Conservation (phyloP, 176 grass and related monocot species). For the Musa schizocarpa region DNA sequence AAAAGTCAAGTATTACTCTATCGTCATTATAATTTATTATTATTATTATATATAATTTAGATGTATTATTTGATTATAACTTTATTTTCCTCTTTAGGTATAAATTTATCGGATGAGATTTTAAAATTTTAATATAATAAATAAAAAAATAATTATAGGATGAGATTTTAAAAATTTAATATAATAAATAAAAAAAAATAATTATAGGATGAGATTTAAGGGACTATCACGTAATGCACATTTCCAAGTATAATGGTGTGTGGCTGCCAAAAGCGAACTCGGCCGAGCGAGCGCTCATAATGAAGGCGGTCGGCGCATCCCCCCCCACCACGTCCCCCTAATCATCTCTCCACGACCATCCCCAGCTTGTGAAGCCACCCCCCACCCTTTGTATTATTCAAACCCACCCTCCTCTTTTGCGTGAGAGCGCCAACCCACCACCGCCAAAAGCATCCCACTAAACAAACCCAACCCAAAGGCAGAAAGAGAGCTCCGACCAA, state of each 20-base stretch:
- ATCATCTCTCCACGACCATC: neutral
- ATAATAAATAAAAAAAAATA: no score
- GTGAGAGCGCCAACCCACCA: conserved; percentile 17
- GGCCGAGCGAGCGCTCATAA: neutral
- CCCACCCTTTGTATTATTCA: neutral
- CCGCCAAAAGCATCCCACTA: neutral
- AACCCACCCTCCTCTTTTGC: neutral
- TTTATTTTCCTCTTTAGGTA: no score
- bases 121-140: no score
- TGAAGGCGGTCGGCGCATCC: neutral
- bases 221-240: no score
- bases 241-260: neutral
- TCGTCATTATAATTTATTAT: no score
- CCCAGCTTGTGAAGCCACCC: neutral
- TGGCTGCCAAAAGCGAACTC: neutral
- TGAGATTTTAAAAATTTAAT: no score
- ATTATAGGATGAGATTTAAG: no score
- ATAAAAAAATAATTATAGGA: no score
- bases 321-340: neutral
- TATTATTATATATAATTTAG: no score
- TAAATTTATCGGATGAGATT: no score
- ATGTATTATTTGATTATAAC: no score
- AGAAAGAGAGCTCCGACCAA: neutral
- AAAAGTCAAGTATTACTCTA: no score
- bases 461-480: conserved; percentile 1